A percentile compares a stretch with the other conserved stretches of the same genome.
These are phyloP conservation scores for Camellia oleifera DNA, from an alignment of 179 eudicot species.

Conservation along the genomic window DNA sequence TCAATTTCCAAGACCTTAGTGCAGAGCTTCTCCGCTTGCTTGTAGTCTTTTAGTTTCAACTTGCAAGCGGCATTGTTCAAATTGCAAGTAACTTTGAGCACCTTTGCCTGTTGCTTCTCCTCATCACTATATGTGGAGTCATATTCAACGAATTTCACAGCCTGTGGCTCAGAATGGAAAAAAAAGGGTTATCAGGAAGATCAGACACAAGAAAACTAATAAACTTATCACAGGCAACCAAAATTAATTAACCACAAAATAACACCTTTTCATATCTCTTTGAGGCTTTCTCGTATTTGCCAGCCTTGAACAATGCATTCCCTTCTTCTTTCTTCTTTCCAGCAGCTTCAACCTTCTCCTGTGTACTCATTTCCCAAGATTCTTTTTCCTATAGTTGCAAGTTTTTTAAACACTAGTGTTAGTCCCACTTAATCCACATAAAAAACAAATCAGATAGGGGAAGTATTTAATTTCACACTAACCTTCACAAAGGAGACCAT, in stretches of 20 bases:
- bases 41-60: conserved; percentile 71
- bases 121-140: conserved; percentile 71
- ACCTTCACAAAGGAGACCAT: conserved; percentile 22
- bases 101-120: conserved; percentile 72
- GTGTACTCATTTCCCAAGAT: conserved; percentile 87
- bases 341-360: conserved; percentile 82
- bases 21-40: conserved; percentile 77
- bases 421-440: too few species aligned
- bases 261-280: conserved; percentile 88
- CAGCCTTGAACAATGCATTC: conserved; percentile 76
- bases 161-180: conserved; percentile 28
- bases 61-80: conserved; percentile 81
- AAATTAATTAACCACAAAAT: neutral
- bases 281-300: conserved; percentile 72
- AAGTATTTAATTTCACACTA: neutral
- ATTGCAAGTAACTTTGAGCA: conserved; percentile 64
- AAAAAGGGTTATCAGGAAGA: neutral
- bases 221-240: neutral
- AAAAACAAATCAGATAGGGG: too few species aligned
- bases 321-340: conserved; percentile 86
- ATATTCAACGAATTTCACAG: conserved; percentile 64
- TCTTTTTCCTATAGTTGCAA: conserved; percentile 37
- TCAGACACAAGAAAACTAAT: too few species aligned
- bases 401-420: too few species aligned
- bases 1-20: conserved; percentile 56